Percentiles rank a stretch among this genome's conserved stretches.
phyloP scores from a whole-genome alignment of 1,139 yeast species.

The Scheffersomyces illinoinensis region DNA sequence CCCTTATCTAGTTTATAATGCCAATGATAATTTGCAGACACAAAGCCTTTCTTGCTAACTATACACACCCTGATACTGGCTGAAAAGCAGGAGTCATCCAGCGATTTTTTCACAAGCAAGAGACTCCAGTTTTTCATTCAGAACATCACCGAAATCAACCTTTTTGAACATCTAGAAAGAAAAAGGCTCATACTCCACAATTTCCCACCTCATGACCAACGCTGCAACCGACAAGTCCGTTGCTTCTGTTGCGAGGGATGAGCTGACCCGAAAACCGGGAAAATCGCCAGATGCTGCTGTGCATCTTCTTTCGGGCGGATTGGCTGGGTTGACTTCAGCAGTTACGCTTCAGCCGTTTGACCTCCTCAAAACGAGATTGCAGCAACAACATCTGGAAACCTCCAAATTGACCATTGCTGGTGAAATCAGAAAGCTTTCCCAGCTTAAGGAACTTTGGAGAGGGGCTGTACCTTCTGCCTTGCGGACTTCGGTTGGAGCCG shows the following conservation, averaged over 20 bases:
- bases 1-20: not conserved
- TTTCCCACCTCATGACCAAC: not conserved
- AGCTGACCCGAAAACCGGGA: conserved; percentile 16
- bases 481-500: conserved; percentile 89
- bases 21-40: not conserved
- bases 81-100: not conserved
- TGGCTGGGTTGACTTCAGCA: conserved; percentile 85
- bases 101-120: not conserved
- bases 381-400: conserved; percentile 54
- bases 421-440: conserved; percentile 49
- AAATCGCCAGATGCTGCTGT: conserved; percentile 9
- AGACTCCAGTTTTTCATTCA: not conserved
- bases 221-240: not conserved
- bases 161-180: not conserved
- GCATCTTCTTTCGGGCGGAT: conserved; percentile 80
- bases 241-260: conserved; percentile 14
- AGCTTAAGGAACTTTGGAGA: conserved; percentile 72
- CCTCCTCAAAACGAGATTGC: conserved; percentile 83
- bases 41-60: not conserved
- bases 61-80: not conserved
- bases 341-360: conserved; percentile 87
- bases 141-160: not conserved
- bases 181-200: not conserved
- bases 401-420: conserved; percentile 28
- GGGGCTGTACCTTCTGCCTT: conserved; percentile 91